These are phyloP conservation scores for Caryopteris hybrid DNA, from an alignment of 305 asterid genomes.

Conservation along the genomic window DNA sequence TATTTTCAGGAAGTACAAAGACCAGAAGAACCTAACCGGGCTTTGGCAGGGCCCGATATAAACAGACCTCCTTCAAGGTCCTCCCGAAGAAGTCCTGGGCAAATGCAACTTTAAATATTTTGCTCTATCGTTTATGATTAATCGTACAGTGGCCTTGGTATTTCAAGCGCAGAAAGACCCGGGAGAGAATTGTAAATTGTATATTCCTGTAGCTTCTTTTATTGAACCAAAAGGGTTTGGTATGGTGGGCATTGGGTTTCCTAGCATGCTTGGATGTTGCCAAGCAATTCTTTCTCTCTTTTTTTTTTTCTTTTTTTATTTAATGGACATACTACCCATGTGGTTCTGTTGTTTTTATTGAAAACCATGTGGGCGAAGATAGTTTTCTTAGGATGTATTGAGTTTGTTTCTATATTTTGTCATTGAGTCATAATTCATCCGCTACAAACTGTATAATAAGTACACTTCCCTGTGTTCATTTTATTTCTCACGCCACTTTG, in stretches of 20 bases:
- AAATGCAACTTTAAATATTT: conserved; percentile 41
- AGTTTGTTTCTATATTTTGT: conserved; percentile 31
- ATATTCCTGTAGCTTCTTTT: conserved; percentile 58
- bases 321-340: conserved; percentile 37
- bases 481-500: too few relatives aligned
- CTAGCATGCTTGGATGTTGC: conserved; percentile 32
- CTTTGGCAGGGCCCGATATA: conserved; percentile 40
- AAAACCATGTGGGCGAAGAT: conserved; percentile 65
- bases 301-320: conserved; percentile 7
- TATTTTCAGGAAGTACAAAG: conserved; percentile 59
- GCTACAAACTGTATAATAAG: conserved; percentile 29
- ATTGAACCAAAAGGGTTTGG: conserved; percentile 33
- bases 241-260: conserved; percentile 36
- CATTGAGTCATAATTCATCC: conserved; percentile 17
- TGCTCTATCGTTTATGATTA: conserved; percentile 20
- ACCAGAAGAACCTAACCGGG: conserved; percentile 55
- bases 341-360: conserved; percentile 82
- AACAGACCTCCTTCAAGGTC: conserved; percentile 64
- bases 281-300: conserved; percentile 46
- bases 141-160: conserved; percentile 23
- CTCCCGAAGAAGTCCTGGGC: conserved; percentile 63
- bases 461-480: background rate
- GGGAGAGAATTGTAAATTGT: conserved; percentile 63
- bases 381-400: conserved; percentile 27
- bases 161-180: conserved; percentile 9